Evolutionary conservation across 2,329 filamentous ascomycete species (phyloP).

Genomic region (Mycosphaerella sp.): DNA sequence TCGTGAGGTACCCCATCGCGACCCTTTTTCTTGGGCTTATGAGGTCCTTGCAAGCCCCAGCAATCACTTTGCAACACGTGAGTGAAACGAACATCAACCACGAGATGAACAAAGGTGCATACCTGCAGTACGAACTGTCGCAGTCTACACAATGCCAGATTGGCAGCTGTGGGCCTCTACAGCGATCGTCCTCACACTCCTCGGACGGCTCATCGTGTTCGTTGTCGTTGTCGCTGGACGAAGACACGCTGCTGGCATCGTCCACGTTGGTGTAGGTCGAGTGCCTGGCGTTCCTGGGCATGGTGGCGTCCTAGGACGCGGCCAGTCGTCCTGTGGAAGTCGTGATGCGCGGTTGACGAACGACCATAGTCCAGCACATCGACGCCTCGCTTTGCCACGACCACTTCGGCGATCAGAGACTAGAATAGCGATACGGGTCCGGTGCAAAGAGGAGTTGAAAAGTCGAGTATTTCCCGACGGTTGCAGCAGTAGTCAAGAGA

Average conservation of each 20-base stretch:
- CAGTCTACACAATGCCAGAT: slow-evolving; percentile 34
- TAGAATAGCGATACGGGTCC: neutral
- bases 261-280: slow-evolving; percentile 2
- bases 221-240: slow-evolving; percentile 11
- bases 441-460: neutral
- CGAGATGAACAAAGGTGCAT: slow-evolving; percentile 1
- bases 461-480: neutral
- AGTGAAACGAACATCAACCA: neutral
- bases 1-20: slow-evolving; percentile 36
- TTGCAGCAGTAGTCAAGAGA: slow-evolving; percentile 5
- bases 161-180: slow-evolving; percentile 23
- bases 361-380: neutral
- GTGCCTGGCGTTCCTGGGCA: slow-evolving; percentile 4
- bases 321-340: neutral
- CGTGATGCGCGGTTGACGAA: slow-evolving; percentile 2
- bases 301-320: slow-evolving; percentile 1
- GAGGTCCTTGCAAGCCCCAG: slow-evolving; percentile 31
- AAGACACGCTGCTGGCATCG: slow-evolving; percentile 13
- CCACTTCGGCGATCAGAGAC: neutral
- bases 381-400: neutral
- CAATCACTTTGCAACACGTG: slow-evolving; percentile 23
- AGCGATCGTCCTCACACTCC: slow-evolving; percentile 32
- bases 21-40: slow-evolving; percentile 32
- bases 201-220: slow-evolving; percentile 22
- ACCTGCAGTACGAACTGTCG: slow-evolving; percentile 33